Conservation (phyloP, 495 filamentous ascomycete genomes). For the Aspergillus mulundensis region DNA sequence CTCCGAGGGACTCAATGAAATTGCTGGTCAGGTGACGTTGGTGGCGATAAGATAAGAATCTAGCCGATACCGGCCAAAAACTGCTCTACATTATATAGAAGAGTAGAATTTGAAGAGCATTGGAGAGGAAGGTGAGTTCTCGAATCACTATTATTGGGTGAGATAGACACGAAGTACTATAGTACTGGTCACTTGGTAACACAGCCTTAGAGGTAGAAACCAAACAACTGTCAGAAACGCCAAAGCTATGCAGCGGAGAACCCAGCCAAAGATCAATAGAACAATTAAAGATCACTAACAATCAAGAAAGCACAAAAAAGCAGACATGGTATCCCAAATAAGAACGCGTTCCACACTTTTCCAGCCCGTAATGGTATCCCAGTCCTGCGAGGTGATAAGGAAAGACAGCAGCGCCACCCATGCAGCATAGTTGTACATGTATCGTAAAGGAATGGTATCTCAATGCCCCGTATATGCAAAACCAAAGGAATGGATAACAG, state of each 20-base stretch:
- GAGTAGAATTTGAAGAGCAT: neutral
- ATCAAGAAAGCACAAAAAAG: constrained; percentile 3
- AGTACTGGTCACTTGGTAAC: neutral
- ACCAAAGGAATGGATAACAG: constrained; percentile 38
- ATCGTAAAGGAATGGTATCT: constrained; percentile 37
- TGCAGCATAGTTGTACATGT: constrained; percentile 40
- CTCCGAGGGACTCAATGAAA: neutral
- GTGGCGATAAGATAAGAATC: constrained; percentile 27
- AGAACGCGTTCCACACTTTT: constrained; percentile 18
- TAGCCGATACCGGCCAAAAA: neutral
- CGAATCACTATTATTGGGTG: constrained; percentile 3
- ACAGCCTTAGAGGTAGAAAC: neutral
- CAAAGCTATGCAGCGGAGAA: constrained; percentile 14
- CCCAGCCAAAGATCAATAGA: neutral
- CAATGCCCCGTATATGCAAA: constrained; percentile 38
- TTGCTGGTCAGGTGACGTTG: constrained; percentile 18
- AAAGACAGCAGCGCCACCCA: constrained; percentile 46
- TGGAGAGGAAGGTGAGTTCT: neutral
- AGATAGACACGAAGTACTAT: constrained; percentile 5
- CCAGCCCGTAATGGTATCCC: constrained; percentile 20
- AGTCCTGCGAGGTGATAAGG: constrained; percentile 41
- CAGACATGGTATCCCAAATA: constrained; percentile 13
- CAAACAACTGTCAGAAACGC: constrained; percentile 8
- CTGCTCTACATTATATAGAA: neutral
- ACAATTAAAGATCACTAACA: neutral